A percentile compares a stretch with the other conserved stretches of the same genome.
Conservation (phyloP, 2,329 filamentous ascomycete species). For the Eurotiales sp. region DNA sequence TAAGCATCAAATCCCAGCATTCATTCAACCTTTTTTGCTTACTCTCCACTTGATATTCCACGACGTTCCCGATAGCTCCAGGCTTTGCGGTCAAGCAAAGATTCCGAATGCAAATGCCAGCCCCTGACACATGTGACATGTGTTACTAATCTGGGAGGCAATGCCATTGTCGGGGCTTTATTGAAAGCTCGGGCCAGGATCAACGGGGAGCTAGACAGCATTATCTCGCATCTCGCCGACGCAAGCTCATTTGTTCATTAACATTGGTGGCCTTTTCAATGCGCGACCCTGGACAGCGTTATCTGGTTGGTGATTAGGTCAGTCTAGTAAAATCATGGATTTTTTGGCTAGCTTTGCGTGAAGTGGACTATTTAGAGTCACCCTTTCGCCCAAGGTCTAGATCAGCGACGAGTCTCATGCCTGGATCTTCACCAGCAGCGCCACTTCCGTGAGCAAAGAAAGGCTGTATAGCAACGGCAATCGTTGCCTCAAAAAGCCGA, state of each 20-base stretch:
- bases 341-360: background rate
- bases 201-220: background rate
- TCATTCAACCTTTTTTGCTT: too few relatives aligned
- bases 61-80: too few relatives aligned
- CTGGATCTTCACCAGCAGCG: constrained; percentile 20
- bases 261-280: background rate
- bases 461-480: constrained; percentile 61
- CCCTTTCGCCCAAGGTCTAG: constrained; percentile 37
- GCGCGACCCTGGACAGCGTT: background rate
- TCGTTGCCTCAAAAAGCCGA: constrained; percentile 71
- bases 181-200: background rate
- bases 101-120: background rate
- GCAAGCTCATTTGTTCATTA: background rate
- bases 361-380: constrained; percentile 16
- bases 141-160: too few relatives aligned
- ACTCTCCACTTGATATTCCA: too few relatives aligned
- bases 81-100: background rate
- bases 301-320: background rate
- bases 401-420: constrained; percentile 38
- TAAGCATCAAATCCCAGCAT: too few relatives aligned
- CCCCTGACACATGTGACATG: background rate
- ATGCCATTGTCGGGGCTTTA: background rate
- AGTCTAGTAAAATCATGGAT: too few relatives aligned
- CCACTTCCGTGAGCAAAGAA: constrained; percentile 57
- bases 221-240: background rate